Evolutionary conservation across 352 stramenopile genomes (phyloP).

Genomic region (Paralagenidium karlingii): DNA sequence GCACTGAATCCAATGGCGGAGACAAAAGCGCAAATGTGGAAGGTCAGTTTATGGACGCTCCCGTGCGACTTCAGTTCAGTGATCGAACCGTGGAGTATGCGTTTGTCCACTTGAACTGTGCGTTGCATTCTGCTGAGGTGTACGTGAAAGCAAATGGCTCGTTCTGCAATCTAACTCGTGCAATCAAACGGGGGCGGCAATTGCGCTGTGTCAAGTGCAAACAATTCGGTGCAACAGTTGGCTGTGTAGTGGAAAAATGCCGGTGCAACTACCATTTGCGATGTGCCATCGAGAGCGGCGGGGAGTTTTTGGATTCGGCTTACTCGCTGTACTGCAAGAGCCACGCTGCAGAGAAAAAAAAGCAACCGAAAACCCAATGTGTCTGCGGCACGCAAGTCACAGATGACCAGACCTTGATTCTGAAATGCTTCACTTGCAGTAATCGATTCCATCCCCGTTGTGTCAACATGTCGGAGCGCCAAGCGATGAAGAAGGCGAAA

Average conservation of each 20-base stretch:
- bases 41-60: conserved; percentile 57
- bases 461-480: conserved; percentile 63
- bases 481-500: conserved; percentile 41
- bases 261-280: conserved; percentile 67
- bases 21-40: conserved; percentile 15
- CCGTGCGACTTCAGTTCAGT: conserved; percentile 48
- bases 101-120: conserved; percentile 74
- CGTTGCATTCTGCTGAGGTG: conserved; percentile 66
- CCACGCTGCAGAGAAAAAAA: conserved; percentile 29
- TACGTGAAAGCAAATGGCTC: conserved; percentile 69
- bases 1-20: conserved; percentile 5
- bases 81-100: conserved; percentile 57
- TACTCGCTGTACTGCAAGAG: conserved; percentile 67
- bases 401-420: conserved; percentile 26
- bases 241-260: conserved; percentile 67
- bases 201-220: conserved; percentile 64
- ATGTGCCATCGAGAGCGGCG: conserved; percentile 56
- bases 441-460: conserved; percentile 69
- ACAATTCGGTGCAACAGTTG: conserved; percentile 49
- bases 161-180: conserved; percentile 68
- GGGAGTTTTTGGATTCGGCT: conserved; percentile 54
- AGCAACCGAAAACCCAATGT: conserved; percentile 21
- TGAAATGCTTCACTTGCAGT: conserved; percentile 49
- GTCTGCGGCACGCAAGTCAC: conserved; percentile 29
- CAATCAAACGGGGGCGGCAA: conserved; percentile 66